Conservation (phyloP, 1,284 basidiomycete genomes). For the Trichosporon faecale region DNA sequence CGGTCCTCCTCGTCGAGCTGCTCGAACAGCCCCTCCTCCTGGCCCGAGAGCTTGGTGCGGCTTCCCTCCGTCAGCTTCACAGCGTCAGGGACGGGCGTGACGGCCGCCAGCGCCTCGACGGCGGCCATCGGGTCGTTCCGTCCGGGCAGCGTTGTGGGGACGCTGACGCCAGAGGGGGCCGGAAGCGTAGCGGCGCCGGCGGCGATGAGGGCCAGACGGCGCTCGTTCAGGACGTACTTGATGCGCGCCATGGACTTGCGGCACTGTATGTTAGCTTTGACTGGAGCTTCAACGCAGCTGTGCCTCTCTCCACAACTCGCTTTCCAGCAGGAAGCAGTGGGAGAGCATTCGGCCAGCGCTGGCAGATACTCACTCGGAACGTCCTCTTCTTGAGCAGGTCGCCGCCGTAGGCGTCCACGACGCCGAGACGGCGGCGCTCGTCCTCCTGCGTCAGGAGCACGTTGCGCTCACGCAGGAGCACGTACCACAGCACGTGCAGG, state of each 20-base stretch:
- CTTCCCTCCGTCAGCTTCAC: constrained; percentile 1
- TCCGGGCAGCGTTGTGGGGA: constrained; percentile 14
- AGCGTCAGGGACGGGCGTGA: constrained; percentile 12
- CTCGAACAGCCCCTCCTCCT: constrained; percentile 21
- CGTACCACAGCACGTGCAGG: constrained; percentile 88
- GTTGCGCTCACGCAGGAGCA: constrained; percentile 81
- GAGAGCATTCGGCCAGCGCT: no score
- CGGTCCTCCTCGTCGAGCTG: constrained; percentile 24
- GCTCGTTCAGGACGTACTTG: constrained; percentile 89
- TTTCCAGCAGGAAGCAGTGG: no score
- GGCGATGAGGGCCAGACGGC: constrained; percentile 72
- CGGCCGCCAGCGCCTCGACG: constrained; percentile 17
- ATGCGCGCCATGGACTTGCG: constrained; percentile 96
- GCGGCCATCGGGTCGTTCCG: constrained; percentile 16
- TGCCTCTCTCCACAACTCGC: no score
- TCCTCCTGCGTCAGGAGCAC: constrained; percentile 80
- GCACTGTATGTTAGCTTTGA: constrained; percentile 59
- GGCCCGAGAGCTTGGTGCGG: background rate
- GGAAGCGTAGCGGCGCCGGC: constrained; percentile 51
- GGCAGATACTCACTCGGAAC: constrained; percentile 36
- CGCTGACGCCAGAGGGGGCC: background rate
- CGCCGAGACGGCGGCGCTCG: constrained; percentile 65
- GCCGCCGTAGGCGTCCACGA: constrained; percentile 38
- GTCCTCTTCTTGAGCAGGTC: constrained; percentile 39
- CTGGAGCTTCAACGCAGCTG: no score